Evolutionary conservation across 768 basidiomycete genomes (phyloP).

Genomic region (Clavulina sp.): DNA sequence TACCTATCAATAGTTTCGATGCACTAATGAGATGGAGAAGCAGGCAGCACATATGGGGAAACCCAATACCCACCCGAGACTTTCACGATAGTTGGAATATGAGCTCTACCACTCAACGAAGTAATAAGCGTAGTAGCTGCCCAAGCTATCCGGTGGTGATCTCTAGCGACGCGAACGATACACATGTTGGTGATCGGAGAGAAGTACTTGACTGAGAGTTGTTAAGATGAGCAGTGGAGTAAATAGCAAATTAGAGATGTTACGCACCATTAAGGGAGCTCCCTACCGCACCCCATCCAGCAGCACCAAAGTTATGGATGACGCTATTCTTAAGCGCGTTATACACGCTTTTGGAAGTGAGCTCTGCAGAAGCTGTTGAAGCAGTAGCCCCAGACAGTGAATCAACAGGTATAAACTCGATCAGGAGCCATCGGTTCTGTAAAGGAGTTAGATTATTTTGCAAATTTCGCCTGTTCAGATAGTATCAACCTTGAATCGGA

Average conservation of each 20-base stretch:
- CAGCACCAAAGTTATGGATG: slow-evolving; percentile 60
- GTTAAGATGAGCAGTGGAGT: not conserved
- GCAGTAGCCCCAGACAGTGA: slow-evolving; percentile 7
- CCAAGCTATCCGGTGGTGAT: slow-evolving; percentile 66
- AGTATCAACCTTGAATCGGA: slow-evolving; percentile 44
- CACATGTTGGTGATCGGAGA: slow-evolving; percentile 69
- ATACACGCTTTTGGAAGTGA: slow-evolving; percentile 42
- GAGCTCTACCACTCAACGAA: slow-evolving; percentile 35
- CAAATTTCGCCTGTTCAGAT: not conserved
- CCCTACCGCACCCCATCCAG: slow-evolving; percentile 71
- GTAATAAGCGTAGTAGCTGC: slow-evolving; percentile 58
- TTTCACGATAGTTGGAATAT: slow-evolving; percentile 64
- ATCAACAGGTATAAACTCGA: slow-evolving; percentile 49
- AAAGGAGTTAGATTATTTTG: not conserved
- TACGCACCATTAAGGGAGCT: slow-evolving; percentile 47
- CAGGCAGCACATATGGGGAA: not conserved
- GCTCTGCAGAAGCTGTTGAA: slow-evolving; percentile 15
- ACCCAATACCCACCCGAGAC: slow-evolving; percentile 42
- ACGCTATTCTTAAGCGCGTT: slow-evolving; percentile 51
- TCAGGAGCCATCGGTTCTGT: slow-evolving; percentile 77
- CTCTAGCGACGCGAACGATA: slow-evolving; percentile 72
- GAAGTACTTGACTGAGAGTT: slow-evolving; percentile 60
- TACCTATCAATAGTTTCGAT: slow-evolving; percentile 31
- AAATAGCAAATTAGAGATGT: not conserved
- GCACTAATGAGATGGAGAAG: not conserved